Percentiles rank a stretch among this genome's conserved stretches.
phyloP scores from a whole-genome alignment of 495 filamentous ascomycete species.

The Penicillium parvum region DNA sequence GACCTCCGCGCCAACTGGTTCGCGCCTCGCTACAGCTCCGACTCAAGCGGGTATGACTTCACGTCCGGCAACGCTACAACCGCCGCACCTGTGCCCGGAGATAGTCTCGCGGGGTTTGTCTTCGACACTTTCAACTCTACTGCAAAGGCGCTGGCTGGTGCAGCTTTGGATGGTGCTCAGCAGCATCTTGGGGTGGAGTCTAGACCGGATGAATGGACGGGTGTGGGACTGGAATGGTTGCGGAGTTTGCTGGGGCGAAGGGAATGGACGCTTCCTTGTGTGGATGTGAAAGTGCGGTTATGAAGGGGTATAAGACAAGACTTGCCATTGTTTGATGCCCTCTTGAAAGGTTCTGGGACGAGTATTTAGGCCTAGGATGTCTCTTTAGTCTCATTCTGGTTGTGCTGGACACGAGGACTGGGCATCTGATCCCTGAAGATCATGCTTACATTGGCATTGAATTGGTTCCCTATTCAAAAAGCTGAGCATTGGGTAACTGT shows the following conservation, averaged over 20 bases:
- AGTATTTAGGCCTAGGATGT: too few species aligned
- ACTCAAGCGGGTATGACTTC: conserved; percentile 15
- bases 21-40: conserved; percentile 53
- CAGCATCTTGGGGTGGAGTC: conserved; percentile 30
- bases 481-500: too few species aligned
- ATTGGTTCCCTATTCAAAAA: too few species aligned
- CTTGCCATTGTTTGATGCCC: background rate
- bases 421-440: too few species aligned
- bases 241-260: conserved; percentile 66
- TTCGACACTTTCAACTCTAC: conserved; percentile 64
- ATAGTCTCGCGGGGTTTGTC: conserved; percentile 47
- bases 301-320: conserved; percentile 24
- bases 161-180: conserved; percentile 60
- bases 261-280: conserved; percentile 79
- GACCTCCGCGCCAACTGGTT: conserved; percentile 83
- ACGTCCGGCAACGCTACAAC: conserved; percentile 17
- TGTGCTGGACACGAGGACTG: too few species aligned
- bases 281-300: conserved; percentile 74
- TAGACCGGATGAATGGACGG: conserved; percentile 61
- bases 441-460: too few species aligned
- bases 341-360: too few species aligned
- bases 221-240: conserved; percentile 78
- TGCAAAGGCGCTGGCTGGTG: conserved; percentile 59
- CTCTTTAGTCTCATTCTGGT: too few species aligned
- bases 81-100: conserved; percentile 18